Percentiles rank a stretch among this genome's conserved stretches.
Conservation (phyloP, 345 rosid genomes). For the Syzygium aqueum region DNA sequence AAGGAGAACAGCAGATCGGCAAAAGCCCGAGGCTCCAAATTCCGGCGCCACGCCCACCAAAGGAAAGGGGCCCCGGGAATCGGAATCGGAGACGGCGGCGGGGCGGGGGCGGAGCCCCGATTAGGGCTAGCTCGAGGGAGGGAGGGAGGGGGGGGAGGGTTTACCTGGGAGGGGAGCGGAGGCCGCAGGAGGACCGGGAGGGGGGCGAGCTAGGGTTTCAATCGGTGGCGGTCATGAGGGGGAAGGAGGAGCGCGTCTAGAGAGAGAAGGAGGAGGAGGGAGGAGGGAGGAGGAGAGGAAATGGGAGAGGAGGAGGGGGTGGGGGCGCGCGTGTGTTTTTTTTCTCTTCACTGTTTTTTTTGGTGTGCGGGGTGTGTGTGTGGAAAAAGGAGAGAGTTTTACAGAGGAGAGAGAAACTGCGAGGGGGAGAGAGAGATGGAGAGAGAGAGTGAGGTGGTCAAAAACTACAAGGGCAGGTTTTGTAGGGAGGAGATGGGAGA, state of each 20-base stretch:
- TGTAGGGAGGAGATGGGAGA: neutral
- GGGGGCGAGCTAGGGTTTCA: slow-evolving; percentile 53
- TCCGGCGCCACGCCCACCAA: too few species aligned
- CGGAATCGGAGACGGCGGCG: neutral
- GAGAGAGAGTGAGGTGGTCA: neutral
- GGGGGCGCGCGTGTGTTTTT: neutral
- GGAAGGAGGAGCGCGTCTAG: neutral
- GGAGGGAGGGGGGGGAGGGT: neutral
- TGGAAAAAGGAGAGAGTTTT: neutral
- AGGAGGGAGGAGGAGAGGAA: neutral
- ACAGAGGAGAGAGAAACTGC: neutral
- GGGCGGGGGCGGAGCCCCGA: neutral
- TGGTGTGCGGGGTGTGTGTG: neutral
- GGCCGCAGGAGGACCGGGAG: neutral
- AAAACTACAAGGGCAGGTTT: neutral
- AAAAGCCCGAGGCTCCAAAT: too few species aligned
- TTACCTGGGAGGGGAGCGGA: neutral
- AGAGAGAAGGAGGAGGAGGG: neutral
- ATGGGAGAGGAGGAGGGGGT: neutral
- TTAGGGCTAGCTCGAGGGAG: slow-evolving; percentile 9
- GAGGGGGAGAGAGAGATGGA: neutral
- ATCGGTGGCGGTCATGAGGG: slow-evolving; percentile 40
- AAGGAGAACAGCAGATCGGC: too few species aligned
- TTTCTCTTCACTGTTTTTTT: neutral
- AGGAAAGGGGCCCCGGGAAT: neutral